A percentile compares a stretch with the other conserved stretches of the same genome.
These are phyloP conservation scores for Euptelea pleiosperma DNA, from an alignment of 164 flowering plant genomes.

Conservation along the genomic window DNA sequence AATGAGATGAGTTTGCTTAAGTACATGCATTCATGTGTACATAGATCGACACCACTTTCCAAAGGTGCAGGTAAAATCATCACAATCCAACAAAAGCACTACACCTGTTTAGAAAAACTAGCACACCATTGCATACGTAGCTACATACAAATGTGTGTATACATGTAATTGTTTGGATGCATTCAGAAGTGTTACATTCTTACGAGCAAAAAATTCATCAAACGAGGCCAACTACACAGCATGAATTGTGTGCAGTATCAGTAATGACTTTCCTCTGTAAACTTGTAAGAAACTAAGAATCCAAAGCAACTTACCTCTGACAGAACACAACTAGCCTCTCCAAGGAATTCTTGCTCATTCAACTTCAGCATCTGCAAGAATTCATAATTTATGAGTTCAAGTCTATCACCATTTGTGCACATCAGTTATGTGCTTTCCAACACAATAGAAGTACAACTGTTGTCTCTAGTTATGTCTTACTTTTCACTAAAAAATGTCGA, in stretches of 20 bases:
- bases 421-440: not conserved
- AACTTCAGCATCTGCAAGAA: conserved; percentile 50
- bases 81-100: not conserved
- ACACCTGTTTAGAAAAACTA: not conserved
- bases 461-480: not conserved
- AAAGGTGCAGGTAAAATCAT: too few relatives aligned
- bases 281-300: too few relatives aligned
- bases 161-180: not conserved
- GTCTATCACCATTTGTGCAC: not conserved
- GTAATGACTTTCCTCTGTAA: conserved; percentile 1
- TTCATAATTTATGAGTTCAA: not conserved
- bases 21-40: too few relatives aligned
- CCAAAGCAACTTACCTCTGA: conserved; percentile 57
- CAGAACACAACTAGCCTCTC: conserved; percentile 74
- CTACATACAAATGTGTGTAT: not conserved
- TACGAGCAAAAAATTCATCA: not conserved
- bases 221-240: not conserved
- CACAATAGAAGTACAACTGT: not conserved
- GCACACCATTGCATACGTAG: not conserved
- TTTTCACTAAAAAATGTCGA: not conserved
- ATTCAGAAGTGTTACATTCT: not conserved
- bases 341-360: conserved; percentile 81
- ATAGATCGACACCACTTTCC: too few relatives aligned
- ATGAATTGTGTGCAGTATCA: not conserved
- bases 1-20: too few relatives aligned